Conservation (phyloP, 495 filamentous ascomycete genomes). For the Cercophora newfieldiana region DNA sequence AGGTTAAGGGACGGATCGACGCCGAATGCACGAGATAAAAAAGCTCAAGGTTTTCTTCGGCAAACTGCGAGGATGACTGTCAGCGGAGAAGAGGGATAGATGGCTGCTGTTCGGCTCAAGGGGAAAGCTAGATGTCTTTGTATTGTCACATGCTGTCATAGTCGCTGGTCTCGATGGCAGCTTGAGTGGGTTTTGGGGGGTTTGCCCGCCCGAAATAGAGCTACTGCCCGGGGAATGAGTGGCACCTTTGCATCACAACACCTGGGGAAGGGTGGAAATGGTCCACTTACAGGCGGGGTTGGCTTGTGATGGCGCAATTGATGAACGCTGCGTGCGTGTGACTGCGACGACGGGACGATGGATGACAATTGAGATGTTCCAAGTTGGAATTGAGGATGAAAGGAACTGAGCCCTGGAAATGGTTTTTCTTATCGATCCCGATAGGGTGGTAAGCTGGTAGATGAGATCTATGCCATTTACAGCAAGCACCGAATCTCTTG, state of each 20-base stretch:
- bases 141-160: not conserved
- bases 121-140: not conserved
- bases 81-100: not conserved
- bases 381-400: not conserved
- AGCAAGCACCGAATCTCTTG: not conserved
- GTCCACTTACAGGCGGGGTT: conserved; percentile 11
- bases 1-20: not conserved
- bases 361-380: not conserved
- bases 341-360: not conserved
- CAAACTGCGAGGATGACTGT: not conserved
- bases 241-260: not conserved
- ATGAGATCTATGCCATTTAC: not conserved
- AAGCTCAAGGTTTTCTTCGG: not conserved
- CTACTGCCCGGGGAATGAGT: not conserved
- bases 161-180: not conserved
- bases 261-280: not conserved
- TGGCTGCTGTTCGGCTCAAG: not conserved
- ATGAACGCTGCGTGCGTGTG: not conserved
- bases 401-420: not conserved
- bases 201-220: not conserved
- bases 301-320: not conserved
- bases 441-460: conserved; percentile 5
- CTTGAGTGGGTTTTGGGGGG: not conserved
- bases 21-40: not conserved
- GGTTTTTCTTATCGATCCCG: conserved; percentile 1